Base-by-base conservation (phyloP, 129 eudicot species). In the Lactuca saligna region DNA sequence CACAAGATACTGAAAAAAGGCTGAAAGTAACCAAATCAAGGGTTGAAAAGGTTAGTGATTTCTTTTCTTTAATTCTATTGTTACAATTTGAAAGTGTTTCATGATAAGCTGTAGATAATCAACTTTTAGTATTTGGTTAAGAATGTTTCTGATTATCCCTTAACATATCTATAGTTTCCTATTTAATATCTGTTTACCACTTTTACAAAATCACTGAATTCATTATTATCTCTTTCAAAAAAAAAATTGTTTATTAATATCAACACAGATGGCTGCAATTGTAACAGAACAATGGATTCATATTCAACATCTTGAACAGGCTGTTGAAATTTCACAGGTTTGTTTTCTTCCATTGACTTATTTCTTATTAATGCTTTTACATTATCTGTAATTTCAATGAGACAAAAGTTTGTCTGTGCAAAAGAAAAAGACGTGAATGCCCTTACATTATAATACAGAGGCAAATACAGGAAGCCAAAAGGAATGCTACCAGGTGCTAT, bases 221-320 rank as follows among this genome's bases (percentile, higher is more conserved):
- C 8, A 14, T 35, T 37, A 39, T 20, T 10, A 34, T 35, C 42
- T 55, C 29, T 25, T 25, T 25, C 29, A 25, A 25, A 25, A 25
- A 25, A 25, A 25, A 25, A 25, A 12, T 34, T n/a, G 56, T 62
- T 81, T 54, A 37, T 71, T 44, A 51, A 29, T 54, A 37, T 71
- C 44, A 51, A 29, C 29, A 8, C 81, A 92, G 98, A 81, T 84
- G 86, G 65, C 81, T 65, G 85, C 66, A 55, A 78, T 92, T 66
- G 91, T 92, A 63, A 72, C 82, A 53, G 95, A 92, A 82, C 91
- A 84, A 42, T 92, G 98, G 98, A 86, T 82, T 79, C 96, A 92
- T 67, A 68, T 92, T 66, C 96, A 86, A 78, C 91, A 83, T 65
- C 96, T 88, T 64, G 98, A 92, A 66, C 98, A 88, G 79, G 96